phyloP scores from a whole-genome alignment of 2,329 filamentous ascomycete species.

The Sporothrix protearum region DNA sequence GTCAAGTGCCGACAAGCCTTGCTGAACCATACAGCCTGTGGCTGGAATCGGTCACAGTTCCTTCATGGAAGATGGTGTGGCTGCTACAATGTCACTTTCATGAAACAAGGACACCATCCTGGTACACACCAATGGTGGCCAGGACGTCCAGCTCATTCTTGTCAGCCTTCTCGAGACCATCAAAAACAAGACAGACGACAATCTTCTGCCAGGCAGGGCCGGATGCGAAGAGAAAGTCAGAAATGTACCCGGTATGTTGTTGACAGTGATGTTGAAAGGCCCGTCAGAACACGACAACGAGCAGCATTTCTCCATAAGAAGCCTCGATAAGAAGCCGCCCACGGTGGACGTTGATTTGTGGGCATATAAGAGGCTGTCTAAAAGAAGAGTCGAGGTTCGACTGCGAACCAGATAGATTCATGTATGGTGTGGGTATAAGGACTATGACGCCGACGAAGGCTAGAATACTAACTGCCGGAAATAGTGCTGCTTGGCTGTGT shows the following conservation, averaged over 20 bases:
- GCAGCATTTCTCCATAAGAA: not conserved
- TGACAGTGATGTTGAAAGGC: not conserved
- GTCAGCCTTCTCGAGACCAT: conserved; percentile 96
- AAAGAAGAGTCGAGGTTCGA: not conserved
- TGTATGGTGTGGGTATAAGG: not conserved
- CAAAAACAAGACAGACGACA: conserved; percentile 93
- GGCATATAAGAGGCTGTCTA: not conserved
- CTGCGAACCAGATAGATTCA: not conserved
- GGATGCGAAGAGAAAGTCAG: too few relatives aligned
- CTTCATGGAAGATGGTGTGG: not conserved
- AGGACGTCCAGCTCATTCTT: conserved; percentile 91
- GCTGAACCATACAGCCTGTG: not conserved
- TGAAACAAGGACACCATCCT: conserved; percentile 71
- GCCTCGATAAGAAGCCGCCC: not conserved
- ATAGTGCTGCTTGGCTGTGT: not conserved
- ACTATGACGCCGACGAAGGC: too few relatives aligned
- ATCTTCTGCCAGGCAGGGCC: conserved; percentile 99
- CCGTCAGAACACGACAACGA: not conserved
- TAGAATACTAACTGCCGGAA: not conserved
- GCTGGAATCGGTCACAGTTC: not conserved
- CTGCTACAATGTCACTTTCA: not conserved
- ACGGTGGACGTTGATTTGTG: not conserved
- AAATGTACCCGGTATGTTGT: too few relatives aligned
- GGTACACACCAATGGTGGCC: conserved; percentile 91
- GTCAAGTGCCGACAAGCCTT: not conserved